phyloP scores from a whole-genome alignment of 345 rosid species.

The Syzygium jambos region DNA sequence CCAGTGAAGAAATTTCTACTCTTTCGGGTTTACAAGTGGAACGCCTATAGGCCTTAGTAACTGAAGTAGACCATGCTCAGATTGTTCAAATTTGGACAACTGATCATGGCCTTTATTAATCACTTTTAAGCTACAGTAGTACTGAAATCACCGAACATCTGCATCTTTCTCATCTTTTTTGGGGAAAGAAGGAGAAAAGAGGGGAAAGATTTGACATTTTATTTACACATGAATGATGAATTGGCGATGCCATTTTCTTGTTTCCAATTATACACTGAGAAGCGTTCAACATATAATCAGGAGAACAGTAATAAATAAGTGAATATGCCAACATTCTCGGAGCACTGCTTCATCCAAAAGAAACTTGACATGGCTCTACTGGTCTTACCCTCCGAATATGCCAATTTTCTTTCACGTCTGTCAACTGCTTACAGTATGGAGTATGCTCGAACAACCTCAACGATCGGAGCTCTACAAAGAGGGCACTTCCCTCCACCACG shows the following conservation, averaged over 20 bases:
- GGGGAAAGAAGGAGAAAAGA: background rate
- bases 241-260: slow-evolving; percentile 25
- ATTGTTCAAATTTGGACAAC: background rate
- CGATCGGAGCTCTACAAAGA: slow-evolving; percentile 88
- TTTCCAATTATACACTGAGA: slow-evolving; percentile 42
- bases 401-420: background rate
- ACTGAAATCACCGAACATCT: background rate
- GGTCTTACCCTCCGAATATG: slow-evolving; percentile 6
- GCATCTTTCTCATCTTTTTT: background rate
- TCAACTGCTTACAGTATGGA: slow-evolving; percentile 62
- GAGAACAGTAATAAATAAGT: slow-evolving; percentile 17
- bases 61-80: background rate
- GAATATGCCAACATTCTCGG: slow-evolving; percentile 8
- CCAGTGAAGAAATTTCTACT: background rate
- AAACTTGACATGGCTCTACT: slow-evolving; percentile 1
- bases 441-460: slow-evolving; percentile 94
- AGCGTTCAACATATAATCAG: slow-evolving; percentile 27
- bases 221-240: slow-evolving; percentile 41
- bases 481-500: slow-evolving; percentile 96
- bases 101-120: background rate
- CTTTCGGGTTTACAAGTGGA: background rate
- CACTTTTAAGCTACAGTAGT: background rate
- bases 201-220: slow-evolving; percentile 25
- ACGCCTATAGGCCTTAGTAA: background rate
- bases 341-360: slow-evolving; percentile 1